A percentile compares a stretch with the other conserved stretches of the same genome.
phyloP scores from a whole-genome alignment of 2,329 filamentous ascomycete genomes.

The Lachnellula hyalina region DNA sequence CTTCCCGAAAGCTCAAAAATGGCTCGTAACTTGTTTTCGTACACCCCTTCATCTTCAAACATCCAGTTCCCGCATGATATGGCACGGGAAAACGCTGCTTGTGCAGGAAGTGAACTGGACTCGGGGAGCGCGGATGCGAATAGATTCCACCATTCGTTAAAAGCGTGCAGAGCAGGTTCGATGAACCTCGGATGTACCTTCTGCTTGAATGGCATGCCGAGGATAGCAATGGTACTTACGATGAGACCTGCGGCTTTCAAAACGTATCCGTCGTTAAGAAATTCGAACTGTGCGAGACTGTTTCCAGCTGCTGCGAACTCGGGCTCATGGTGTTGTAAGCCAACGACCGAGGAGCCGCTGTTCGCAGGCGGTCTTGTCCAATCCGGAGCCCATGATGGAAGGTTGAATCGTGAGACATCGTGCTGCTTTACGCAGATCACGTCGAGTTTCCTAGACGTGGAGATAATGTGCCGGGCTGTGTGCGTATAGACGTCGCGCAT shows the following conservation, averaged over 20 bases:
- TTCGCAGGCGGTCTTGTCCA: slow-evolving; percentile 19
- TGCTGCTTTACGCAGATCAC: slow-evolving; percentile 26
- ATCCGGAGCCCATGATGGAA: slow-evolving; percentile 26
- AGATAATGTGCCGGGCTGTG: slow-evolving; percentile 24
- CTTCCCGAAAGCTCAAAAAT: slow-evolving; percentile 15
- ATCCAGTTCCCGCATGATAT: slow-evolving; percentile 25
- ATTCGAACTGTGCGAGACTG: slow-evolving; percentile 11
- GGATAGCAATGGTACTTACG: slow-evolving; percentile 17
- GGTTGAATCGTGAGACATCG: slow-evolving; percentile 4
- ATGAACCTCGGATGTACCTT: slow-evolving; percentile 13
- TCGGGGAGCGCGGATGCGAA: slow-evolving; percentile 8
- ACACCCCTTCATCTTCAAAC: slow-evolving; percentile 10
- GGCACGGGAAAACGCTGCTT: slow-evolving; percentile 16
- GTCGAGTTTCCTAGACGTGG: slow-evolving; percentile 18
- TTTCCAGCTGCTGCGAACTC: slow-evolving; percentile 19
- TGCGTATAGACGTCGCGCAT: slow-evolving; percentile 20
- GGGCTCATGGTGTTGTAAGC: slow-evolving; percentile 21
- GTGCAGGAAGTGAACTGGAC: slow-evolving; percentile 5
- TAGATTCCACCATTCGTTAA: slow-evolving; percentile 26
- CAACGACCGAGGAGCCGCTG: slow-evolving; percentile 12
- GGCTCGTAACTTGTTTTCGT: slow-evolving; percentile 15
- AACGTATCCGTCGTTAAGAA: slow-evolving; percentile 14
- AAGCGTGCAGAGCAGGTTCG: slow-evolving; percentile 9
- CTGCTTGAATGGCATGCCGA: slow-evolving; percentile 15
- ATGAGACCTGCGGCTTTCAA: slow-evolving; percentile 17